Percentiles rank a stretch among this genome's conserved stretches.
Conservation (phyloP, 768 basidiomycete species). For the Leccinellum albellum region DNA sequence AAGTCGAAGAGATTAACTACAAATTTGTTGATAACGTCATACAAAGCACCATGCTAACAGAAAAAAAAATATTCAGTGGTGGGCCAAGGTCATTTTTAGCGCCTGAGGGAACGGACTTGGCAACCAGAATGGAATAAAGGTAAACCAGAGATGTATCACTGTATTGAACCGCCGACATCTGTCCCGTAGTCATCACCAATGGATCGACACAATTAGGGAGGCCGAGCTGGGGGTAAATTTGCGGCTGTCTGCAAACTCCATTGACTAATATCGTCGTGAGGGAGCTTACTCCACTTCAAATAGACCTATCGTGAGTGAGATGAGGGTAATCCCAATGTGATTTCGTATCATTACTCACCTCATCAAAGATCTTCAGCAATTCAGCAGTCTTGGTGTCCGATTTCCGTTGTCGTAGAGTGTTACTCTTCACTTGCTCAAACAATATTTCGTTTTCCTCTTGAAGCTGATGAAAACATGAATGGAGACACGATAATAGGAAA, state of each 20-base stretch:
- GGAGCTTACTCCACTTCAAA: conserved; percentile 53
- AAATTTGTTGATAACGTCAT: no score
- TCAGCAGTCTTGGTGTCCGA: conserved; percentile 44
- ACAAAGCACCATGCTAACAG: no score
- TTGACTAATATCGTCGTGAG: conserved; percentile 59
- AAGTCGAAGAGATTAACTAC: no score
- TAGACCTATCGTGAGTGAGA: conserved; percentile 37
- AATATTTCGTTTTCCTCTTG: conserved; percentile 54
- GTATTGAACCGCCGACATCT: no score
- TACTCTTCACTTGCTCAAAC: conserved; percentile 48
- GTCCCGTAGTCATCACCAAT: no score
- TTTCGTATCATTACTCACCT: conserved; percentile 35
- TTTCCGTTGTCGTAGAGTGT: conserved; percentile 42
- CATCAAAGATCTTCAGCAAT: conserved; percentile 51
- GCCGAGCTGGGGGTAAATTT: conserved; percentile 31
- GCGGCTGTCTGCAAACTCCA: conserved; percentile 40
- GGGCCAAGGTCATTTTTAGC: no score
- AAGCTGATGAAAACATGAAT: conserved; percentile 37
- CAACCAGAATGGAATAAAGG: no score
- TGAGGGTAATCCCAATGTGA: neutral
- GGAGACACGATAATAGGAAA: neutral
- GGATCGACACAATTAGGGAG: neutral
- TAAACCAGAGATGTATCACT: no score
- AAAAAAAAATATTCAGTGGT: no score
- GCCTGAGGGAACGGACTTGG: no score